phyloP scores from a whole-genome alignment of 202 grass and related monocot genomes.

The Elaeis oleifera region DNA sequence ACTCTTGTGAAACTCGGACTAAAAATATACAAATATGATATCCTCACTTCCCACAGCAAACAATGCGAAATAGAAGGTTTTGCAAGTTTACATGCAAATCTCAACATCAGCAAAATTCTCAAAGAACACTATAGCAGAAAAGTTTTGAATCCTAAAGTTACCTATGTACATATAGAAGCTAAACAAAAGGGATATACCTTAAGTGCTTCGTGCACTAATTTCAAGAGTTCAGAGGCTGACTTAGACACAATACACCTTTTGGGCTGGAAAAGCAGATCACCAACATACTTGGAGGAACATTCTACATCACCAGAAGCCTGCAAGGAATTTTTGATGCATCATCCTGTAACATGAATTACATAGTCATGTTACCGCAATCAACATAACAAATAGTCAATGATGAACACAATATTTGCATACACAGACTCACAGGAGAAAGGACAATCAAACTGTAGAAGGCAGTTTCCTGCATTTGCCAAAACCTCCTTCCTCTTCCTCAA shows the following conservation, averaged over 20 bases:
- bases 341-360: conserved; percentile 15
- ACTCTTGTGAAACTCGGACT: no score
- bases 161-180: no score
- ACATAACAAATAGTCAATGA: background rate
- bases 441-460: conserved; percentile 71
- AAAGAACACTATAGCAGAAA: no score
- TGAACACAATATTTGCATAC: conserved; percentile 1
- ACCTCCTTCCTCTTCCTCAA: conserved; percentile 77
- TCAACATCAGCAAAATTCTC: no score
- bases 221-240: conserved; percentile 61
- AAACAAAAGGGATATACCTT: conserved; percentile 44
- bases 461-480: conserved; percentile 69
- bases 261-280: conserved; percentile 82
- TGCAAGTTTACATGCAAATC: no score
- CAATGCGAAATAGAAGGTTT: no score
- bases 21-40: no score
- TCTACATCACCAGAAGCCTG: conserved; percentile 33
- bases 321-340: conserved; percentile 22
- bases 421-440: conserved; percentile 57
- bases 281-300: conserved; percentile 39
- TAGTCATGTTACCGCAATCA: background rate
- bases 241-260: conserved; percentile 74
- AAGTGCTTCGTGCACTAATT: conserved; percentile 73
- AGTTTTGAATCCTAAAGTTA: no score
- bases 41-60: no score